Evolutionary conservation across 306 rosid species (phyloP).

Genomic region (Prunus mongolica): DNA sequence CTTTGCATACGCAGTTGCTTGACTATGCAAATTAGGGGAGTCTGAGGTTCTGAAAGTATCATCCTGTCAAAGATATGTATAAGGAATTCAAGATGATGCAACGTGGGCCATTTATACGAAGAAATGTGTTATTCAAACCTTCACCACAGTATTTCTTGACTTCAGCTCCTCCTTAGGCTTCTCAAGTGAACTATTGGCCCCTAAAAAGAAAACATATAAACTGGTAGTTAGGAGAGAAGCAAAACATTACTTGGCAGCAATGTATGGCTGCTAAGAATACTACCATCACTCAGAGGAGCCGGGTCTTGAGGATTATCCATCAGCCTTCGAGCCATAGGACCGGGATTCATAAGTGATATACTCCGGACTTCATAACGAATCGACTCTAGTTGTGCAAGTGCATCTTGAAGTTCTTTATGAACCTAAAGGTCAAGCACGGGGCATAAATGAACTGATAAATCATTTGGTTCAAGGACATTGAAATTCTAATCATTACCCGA

Average conservation of each 20-base stretch:
- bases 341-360: conserved; percentile 58
- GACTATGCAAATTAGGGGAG: conserved; percentile 53
- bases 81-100: not conserved
- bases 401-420: conserved; percentile 85
- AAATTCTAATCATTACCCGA: not conserved
- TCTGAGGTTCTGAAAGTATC: conserved; percentile 23
- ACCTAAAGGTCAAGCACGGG: conserved; percentile 37
- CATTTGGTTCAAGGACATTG: not conserved
- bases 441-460: conserved; percentile 1
- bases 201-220: not conserved
- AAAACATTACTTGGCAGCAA: not conserved
- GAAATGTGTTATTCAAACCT: conserved; percentile 27
- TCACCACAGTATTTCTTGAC: conserved; percentile 11
- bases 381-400: conserved; percentile 77
- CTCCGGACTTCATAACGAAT: conserved; percentile 80
- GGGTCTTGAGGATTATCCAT: conserved; percentile 42
- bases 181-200: conserved; percentile 7
- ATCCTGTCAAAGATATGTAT: conserved; percentile 30
- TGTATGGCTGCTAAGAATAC: conserved; percentile 1
- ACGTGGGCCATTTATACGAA: not conserved
- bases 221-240: not conserved
- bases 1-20: conserved; percentile 66
- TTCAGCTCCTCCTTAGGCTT: conserved; percentile 18
- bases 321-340: conserved; percentile 59
- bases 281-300: not conserved